Percentiles rank a stretch among this genome's conserved stretches.
Conservation (phyloP, 2,329 filamentous ascomycete species). For the Aspergillus ustus region DNA sequence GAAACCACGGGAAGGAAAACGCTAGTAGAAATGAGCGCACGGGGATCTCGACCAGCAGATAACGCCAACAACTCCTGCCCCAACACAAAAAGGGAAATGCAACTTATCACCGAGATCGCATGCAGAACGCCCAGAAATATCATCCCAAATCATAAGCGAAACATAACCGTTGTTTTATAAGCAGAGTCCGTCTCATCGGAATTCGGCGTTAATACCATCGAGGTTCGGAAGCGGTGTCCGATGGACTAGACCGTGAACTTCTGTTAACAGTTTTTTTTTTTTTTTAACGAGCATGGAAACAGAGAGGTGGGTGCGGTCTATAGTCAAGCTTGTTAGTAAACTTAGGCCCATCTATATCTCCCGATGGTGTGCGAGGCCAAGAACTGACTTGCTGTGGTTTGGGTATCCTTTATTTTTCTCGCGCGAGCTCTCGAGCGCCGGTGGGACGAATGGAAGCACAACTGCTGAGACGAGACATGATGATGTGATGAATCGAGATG, state of each 20-base stretch:
- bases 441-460: constrained; percentile 52
- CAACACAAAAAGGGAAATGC: background rate
- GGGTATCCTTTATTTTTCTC: constrained; percentile 45
- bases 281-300: constrained; percentile 46
- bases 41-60: background rate
- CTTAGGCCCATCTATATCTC: background rate
- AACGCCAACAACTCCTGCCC: constrained; percentile 6
- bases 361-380: background rate
- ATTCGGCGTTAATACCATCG: constrained; percentile 1
- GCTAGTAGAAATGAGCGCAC: background rate
- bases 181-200: background rate
- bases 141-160: background rate
- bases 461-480: constrained; percentile 50
- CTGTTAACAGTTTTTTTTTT: background rate
- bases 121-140: background rate
- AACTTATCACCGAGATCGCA: background rate
- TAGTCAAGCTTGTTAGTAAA: constrained; percentile 3
- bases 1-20: background rate
- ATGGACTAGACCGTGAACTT: background rate
- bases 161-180: background rate
- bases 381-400: constrained; percentile 43
- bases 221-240: constrained; percentile 11
- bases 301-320: constrained; percentile 46
- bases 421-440: constrained; percentile 51
- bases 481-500: constrained; percentile 45